Conservation (phyloP, 2,329 filamentous ascomycete species). For the Fusarium nisikadoi region DNA sequence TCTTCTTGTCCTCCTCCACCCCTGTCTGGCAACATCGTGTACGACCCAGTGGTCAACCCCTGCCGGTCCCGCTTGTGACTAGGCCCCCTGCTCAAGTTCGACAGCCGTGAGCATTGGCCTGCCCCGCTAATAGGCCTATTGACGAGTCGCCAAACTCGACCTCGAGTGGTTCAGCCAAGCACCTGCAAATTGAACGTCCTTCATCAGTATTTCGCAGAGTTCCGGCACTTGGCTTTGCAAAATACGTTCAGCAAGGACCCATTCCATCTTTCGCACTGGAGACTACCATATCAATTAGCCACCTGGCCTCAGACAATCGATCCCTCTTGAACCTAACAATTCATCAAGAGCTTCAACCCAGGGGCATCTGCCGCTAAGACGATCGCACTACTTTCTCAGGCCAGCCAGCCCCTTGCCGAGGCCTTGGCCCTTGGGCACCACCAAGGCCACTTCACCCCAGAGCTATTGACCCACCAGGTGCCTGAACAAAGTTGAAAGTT, state of each 20-base stretch:
- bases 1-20: conserved; percentile 13
- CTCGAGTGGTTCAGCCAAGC: conserved; percentile 29
- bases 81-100: conserved; percentile 31
- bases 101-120: conserved; percentile 41
- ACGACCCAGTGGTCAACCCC: conserved; percentile 29
- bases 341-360: neutral
- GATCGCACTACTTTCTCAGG: conserved; percentile 34
- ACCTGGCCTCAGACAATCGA: conserved; percentile 1
- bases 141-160: conserved; percentile 35
- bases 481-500: conserved; percentile 33
- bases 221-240: conserved; percentile 7
- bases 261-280: conserved; percentile 22
- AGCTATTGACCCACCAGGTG: conserved; percentile 39
- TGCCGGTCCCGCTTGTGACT: conserved; percentile 32
- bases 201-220: conserved; percentile 27
- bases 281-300: conserved; percentile 18
- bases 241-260: conserved; percentile 21
- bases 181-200: conserved; percentile 36
- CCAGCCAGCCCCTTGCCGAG: conserved; percentile 42
- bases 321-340: conserved; percentile 8
- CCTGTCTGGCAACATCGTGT: conserved; percentile 33
- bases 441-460: conserved; percentile 29
- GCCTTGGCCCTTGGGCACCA: conserved; percentile 36
- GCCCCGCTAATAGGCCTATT: conserved; percentile 41
- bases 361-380: conserved; percentile 30